phyloP scores from a whole-genome alignment of 306 rosid species.

The Fragaria vesca region DNA sequence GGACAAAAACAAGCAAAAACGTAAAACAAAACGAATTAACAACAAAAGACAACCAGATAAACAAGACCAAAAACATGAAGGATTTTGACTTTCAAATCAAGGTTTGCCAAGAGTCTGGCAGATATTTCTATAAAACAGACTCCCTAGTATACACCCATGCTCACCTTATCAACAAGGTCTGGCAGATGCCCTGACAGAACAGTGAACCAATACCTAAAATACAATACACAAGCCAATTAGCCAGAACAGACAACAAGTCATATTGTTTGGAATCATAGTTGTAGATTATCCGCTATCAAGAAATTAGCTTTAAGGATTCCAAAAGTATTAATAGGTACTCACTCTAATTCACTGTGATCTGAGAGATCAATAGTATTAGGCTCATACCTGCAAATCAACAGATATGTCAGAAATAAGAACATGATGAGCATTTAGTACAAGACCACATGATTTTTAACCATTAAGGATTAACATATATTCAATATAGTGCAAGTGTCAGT shows the following conservation, averaged over 20 bases:
- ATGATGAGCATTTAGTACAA: not conserved
- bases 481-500: not conserved
- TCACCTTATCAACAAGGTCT: conserved; percentile 94
- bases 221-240: conserved; percentile 29
- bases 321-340: conserved; percentile 36
- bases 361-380: conserved; percentile 96
- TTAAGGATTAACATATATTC: not conserved
- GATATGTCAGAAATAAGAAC: conserved; percentile 6
- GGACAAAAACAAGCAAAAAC: not conserved
- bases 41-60: conserved; percentile 20
- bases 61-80: conserved; percentile 19
- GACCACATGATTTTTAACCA: not conserved
- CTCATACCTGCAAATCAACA: conserved; percentile 69
- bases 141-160: conserved; percentile 10
- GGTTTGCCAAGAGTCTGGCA: not conserved
- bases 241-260: conserved; percentile 13
- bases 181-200: conserved; percentile 83
- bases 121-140: not conserved
- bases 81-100: not conserved
- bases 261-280: conserved; percentile 9
- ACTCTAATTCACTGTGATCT: conserved; percentile 84
- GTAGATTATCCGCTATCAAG: conserved; percentile 2
- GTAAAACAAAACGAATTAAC: conserved; percentile 9
- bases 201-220: conserved; percentile 85
- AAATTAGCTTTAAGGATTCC: not conserved